Percentiles rank a stretch among this genome's conserved stretches.
phyloP scores from a whole-genome alignment of 2,329 filamentous ascomycete species.

The Pleurostoma richardsiae region DNA sequence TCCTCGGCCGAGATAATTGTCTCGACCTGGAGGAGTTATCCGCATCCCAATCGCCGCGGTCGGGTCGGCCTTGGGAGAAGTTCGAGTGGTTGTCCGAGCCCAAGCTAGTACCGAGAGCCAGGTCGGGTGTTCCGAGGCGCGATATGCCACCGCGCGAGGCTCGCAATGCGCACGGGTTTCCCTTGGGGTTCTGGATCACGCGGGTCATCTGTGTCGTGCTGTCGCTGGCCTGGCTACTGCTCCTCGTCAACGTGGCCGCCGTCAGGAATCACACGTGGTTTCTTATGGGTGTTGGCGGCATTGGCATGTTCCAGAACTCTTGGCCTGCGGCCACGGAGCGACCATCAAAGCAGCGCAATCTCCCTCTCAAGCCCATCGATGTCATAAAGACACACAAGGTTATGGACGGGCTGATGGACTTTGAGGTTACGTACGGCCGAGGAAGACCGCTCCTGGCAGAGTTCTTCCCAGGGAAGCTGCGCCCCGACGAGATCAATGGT shows the following conservation, averaged over 20 bases:
- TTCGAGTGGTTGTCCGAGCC: not conserved
- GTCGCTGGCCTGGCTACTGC: conserved; percentile 29
- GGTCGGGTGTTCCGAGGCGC: not conserved
- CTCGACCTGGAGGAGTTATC: conserved; percentile 37
- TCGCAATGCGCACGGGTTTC: not conserved
- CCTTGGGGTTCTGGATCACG: conserved; percentile 9
- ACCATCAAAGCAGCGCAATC: conserved; percentile 11
- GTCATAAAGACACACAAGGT: conserved; percentile 3
- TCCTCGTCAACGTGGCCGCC: conserved; percentile 32
- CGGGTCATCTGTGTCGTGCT: conserved; percentile 15
- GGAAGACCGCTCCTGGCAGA: not conserved
- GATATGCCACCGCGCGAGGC: not conserved
- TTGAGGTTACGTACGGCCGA: not conserved
- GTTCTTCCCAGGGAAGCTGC: conserved; percentile 6
- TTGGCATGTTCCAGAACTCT: conserved; percentile 35
- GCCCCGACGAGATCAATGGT: too few relatives aligned
- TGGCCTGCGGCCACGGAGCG: conserved; percentile 23
- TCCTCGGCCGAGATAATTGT: conserved; percentile 23
- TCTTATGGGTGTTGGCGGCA: conserved; percentile 29
- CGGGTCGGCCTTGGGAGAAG: not conserved
- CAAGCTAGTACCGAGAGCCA: too few relatives aligned
- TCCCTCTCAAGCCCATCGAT: conserved; percentile 4
- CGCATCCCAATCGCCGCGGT: not conserved
- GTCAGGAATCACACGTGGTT: conserved; percentile 31
- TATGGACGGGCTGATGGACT: conserved; percentile 10